Base-by-base conservation (phyloP, 176 grass and related monocot species). In the Bromus sterilis region DNA sequence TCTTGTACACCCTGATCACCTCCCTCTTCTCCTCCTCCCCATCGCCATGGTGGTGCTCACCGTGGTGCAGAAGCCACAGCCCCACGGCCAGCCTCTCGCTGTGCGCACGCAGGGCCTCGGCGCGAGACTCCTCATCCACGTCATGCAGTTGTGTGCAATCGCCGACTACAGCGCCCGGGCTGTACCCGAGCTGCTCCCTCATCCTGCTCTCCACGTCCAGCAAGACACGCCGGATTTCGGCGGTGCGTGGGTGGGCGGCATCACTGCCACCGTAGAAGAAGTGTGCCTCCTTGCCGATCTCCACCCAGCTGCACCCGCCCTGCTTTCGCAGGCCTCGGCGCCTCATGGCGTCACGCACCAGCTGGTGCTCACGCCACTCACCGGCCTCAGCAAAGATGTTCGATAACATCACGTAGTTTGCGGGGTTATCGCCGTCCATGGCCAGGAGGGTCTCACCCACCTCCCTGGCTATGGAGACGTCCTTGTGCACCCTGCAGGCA, bases 1-100 rank as follows among this genome's bases (percentile, higher is more conserved):
- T 90, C 79, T 90, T 90, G 73, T 86, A 90, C 83, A 90, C 79
- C 57, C 83, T 82, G 14, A 90, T 74, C 79, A 74, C 78, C 78
- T 40, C 46, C 16, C 16, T 18, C 1, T 16, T 71, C 6, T 39
- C 20, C 0, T 14, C 40, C 40, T 13, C 5, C 4, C 42, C 49
- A 2, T 18, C 9, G 21, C 53, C 62, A 1, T 58, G 18, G n/a
- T 18, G 71, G 6, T 2, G 46, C 18, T 53, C 48, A 9, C 18
- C 2, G 7, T 21, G 48, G 48, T 53, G 48, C 29, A 82, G 11
- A 4, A 89, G 78, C 74, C 83, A 82, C 43, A 89, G 60, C 23
- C 83, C 88, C 21, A 89, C 75, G 11, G 88, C 88, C 8, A 89
- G 83, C 23, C 75, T 48, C 78, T 89, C 83, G 39, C 88, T 86